Evolutionary conservation across 2,329 filamentous ascomycete genomes (phyloP).

Genomic region (Exophiala sp.): DNA sequence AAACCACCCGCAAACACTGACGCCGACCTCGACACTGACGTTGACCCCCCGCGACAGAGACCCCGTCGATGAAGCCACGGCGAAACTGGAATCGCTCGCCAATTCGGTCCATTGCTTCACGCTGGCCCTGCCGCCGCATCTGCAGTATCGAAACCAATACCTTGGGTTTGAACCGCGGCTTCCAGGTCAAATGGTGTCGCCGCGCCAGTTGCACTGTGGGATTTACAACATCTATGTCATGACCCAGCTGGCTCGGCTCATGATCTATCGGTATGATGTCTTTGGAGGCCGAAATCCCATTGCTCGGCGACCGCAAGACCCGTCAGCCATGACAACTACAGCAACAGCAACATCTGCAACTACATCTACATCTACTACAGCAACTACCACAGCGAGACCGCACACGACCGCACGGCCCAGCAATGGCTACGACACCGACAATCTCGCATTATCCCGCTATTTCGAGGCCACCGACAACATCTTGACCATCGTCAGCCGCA

Average conservation of each 20-base stretch:
- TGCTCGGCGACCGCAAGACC: too few relatives aligned
- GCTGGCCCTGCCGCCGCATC: background rate
- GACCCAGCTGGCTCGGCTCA: slow-evolving; percentile 34
- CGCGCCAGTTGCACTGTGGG: slow-evolving; percentile 25
- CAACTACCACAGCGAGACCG: background rate
- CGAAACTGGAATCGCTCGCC: background rate
- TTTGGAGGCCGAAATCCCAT: too few relatives aligned
- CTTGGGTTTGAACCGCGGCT: background rate
- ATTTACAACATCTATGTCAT: slow-evolving; percentile 34
- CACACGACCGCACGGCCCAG: too few relatives aligned
- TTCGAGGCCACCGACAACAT: slow-evolving; percentile 33
- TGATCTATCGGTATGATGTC: slow-evolving; percentile 17
- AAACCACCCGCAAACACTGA: too few relatives aligned
- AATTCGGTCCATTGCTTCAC: background rate
- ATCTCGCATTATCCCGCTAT: slow-evolving; percentile 23
- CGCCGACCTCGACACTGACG: too few relatives aligned
- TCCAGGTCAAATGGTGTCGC: background rate
- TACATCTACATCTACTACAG: too few relatives aligned
- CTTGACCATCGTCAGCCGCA: slow-evolving; percentile 29
- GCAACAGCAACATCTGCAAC: too few relatives aligned
- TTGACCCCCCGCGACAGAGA: background rate
- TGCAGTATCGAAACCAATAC: background rate
- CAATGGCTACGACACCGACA: background rate
- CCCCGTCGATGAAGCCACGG: background rate
- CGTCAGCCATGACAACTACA: too few relatives aligned